A percentile compares a stretch with the other conserved stretches of the same genome.
phyloP scores from a whole-genome alignment of 352 stramenopile species.

The Globisporangium cylindrosporum region DNA sequence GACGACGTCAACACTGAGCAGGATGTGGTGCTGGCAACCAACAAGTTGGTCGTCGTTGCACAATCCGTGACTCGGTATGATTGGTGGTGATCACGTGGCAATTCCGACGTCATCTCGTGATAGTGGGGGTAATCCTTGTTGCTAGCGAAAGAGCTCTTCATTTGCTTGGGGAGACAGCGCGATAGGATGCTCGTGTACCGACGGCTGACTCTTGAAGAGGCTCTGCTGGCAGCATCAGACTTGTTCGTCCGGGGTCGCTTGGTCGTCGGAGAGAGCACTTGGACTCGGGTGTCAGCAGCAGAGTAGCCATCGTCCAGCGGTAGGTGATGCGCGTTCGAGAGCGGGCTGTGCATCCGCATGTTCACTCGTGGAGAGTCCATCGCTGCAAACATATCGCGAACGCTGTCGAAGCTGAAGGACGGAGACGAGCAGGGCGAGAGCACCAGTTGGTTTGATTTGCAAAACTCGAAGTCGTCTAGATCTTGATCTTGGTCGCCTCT shows the following conservation, averaged over 20 bases:
- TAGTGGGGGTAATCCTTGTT: not conserved
- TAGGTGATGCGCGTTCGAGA: not conserved
- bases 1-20: slow-evolving; percentile 10
- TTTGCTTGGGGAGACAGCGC: slow-evolving; percentile 8
- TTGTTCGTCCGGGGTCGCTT: slow-evolving; percentile 15
- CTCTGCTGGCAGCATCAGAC: not conserved
- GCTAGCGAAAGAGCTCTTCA: slow-evolving; percentile 5
- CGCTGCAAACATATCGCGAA: slow-evolving; percentile 12
- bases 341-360: not conserved
- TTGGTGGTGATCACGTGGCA: not conserved
- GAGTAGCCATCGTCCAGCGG: not conserved
- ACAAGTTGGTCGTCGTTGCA: not conserved
- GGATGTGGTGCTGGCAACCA: not conserved
- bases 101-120: slow-evolving; percentile 5
- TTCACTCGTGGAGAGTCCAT: slow-evolving; percentile 10
- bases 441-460: not conserved
- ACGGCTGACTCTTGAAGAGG: not conserved
- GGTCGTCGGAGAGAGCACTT: slow-evolving; percentile 13
- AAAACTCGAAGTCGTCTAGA: not conserved
- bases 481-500: not conserved
- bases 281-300: not conserved
- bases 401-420: slow-evolving; percentile 18
- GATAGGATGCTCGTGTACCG: slow-evolving; percentile 19
- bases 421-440: slow-evolving; percentile 13
- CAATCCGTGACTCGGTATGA: slow-evolving; percentile 8